Conservation (phyloP, 1,139 yeast species). For the Diutina mesorugosa region DNA sequence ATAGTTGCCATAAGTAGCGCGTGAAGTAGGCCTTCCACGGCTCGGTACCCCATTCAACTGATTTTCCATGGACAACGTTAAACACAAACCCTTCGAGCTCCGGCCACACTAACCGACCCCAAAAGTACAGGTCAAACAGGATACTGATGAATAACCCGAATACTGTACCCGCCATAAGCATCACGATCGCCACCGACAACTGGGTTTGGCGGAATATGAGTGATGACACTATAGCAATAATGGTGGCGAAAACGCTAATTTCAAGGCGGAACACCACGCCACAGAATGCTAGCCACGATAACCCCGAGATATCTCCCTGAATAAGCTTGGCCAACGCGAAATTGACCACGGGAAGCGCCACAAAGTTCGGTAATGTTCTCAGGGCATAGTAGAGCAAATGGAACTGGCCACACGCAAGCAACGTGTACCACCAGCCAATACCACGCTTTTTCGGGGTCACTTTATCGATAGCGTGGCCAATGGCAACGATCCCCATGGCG, state of each 20-base stretch:
- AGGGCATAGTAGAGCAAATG: slow-evolving; percentile 69
- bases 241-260: slow-evolving; percentile 41
- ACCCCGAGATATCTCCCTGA: slow-evolving; percentile 38
- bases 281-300: slow-evolving; percentile 46
- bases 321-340: slow-evolving; percentile 40
- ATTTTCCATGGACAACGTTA: slow-evolving; percentile 62
- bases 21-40: slow-evolving; percentile 60
- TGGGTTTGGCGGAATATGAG: slow-evolving; percentile 32
- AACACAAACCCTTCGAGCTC: slow-evolving; percentile 62
- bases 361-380: slow-evolving; percentile 75
- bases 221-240: slow-evolving; percentile 30
- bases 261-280: slow-evolving; percentile 69
- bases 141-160: slow-evolving; percentile 40
- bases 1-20: slow-evolving; percentile 27
- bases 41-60: slow-evolving; percentile 75
- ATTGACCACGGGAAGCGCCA: slow-evolving; percentile 67
- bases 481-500: slow-evolving; percentile 14
- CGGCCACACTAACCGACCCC: slow-evolving; percentile 52
- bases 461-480: slow-evolving; percentile 15
- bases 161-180: slow-evolving; percentile 39
- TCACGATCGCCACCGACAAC: slow-evolving; percentile 18
- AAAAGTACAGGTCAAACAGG: slow-evolving; percentile 61
- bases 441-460: slow-evolving; percentile 14
- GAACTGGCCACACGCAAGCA: slow-evolving; percentile 56
- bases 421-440: slow-evolving; percentile 44